Evolutionary conservation across 202 grass and related monocot species (phyloP).

Genomic region (Eragrostis tef): DNA sequence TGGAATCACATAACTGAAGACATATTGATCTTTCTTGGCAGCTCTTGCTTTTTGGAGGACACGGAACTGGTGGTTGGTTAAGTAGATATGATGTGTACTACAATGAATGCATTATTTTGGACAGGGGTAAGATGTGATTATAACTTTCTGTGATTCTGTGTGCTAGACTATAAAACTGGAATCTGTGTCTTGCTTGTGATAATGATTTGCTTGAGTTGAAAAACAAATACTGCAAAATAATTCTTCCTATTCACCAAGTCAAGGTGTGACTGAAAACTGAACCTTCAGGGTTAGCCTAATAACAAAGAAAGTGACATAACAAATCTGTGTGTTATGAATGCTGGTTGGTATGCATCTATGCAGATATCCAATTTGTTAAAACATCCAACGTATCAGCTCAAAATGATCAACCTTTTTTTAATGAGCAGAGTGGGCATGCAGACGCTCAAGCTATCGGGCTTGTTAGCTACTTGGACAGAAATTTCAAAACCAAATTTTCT

Average conservation of each 20-base stretch:
- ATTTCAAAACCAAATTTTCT: background rate
- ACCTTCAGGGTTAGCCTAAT: background rate
- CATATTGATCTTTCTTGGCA: slow-evolving; percentile 55
- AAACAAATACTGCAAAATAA: background rate
- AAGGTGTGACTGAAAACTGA: slow-evolving; percentile 13
- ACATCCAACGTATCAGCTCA: slow-evolving; percentile 10
- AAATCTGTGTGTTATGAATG: background rate
- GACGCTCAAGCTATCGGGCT: background rate
- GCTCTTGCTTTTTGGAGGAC: slow-evolving; percentile 96
- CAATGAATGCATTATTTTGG: slow-evolving; percentile 94
- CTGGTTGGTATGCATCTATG: slow-evolving; percentile 13
- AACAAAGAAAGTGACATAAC: slow-evolving; percentile 9
- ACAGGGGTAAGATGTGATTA: slow-evolving; percentile 70
- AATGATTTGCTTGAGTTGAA: background rate
- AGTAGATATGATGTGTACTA: slow-evolving; percentile 97
- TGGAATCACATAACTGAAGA: slow-evolving; percentile 38
- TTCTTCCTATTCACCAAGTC: background rate
- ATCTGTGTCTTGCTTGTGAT: slow-evolving; percentile 2
- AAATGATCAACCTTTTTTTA: background rate
- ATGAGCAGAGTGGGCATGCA: background rate
- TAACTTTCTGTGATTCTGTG: slow-evolving; percentile 14
- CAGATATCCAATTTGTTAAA: slow-evolving; percentile 11
- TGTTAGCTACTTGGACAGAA: background rate
- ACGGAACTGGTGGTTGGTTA: slow-evolving; percentile 94
- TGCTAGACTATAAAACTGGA: slow-evolving; percentile 5